These are phyloP conservation scores for Baeospora myosura DNA, from an alignment of 1,284 basidiomycete genomes.

Conservation along the genomic window DNA sequence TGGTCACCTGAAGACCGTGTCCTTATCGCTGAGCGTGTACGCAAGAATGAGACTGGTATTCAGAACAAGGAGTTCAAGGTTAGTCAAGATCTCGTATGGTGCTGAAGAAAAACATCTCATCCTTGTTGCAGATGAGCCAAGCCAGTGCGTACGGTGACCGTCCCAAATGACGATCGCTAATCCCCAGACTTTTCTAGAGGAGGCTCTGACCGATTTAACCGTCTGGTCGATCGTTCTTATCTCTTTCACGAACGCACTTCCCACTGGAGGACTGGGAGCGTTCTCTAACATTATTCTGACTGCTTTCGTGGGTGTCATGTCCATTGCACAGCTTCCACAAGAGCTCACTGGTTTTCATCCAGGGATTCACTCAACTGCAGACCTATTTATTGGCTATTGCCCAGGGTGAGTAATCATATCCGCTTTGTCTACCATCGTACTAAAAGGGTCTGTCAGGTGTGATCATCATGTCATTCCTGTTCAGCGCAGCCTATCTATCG, in stretches of 20 bases:
- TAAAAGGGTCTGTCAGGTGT: too few species aligned
- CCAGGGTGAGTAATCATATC: slow-evolving; percentile 28
- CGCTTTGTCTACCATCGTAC: background rate
- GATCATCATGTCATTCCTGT: slow-evolving; percentile 42
- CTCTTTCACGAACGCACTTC: slow-evolving; percentile 46
- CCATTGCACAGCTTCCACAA: background rate
- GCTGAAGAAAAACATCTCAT: background rate
- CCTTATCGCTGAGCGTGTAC: slow-evolving; percentile 48
- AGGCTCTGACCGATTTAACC: slow-evolving; percentile 41
- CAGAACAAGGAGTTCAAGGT: slow-evolving; percentile 50
- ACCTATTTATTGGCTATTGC: slow-evolving; percentile 46
- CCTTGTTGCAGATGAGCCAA: slow-evolving; percentile 30
- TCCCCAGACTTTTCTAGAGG: slow-evolving; percentile 23
- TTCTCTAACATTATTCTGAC: slow-evolving; percentile 41
- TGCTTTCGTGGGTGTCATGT: slow-evolving; percentile 1
- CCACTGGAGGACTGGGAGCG: slow-evolving; percentile 45
- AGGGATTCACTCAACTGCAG: slow-evolving; percentile 42
- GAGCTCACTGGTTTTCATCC: background rate
- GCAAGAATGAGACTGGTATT: slow-evolving; percentile 47
- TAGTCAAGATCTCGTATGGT: background rate
- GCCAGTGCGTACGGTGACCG: too few species aligned
- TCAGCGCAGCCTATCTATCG: slow-evolving; percentile 38
- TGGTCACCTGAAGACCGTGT: slow-evolving; percentile 40
- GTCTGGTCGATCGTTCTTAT: slow-evolving; percentile 38
- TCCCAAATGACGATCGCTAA: background rate